Percentiles rank a stretch among this genome's conserved stretches.
These are phyloP conservation scores for Senecio squalidus DNA, from an alignment of 140 eudicot genomes.

Conservation along the genomic window DNA sequence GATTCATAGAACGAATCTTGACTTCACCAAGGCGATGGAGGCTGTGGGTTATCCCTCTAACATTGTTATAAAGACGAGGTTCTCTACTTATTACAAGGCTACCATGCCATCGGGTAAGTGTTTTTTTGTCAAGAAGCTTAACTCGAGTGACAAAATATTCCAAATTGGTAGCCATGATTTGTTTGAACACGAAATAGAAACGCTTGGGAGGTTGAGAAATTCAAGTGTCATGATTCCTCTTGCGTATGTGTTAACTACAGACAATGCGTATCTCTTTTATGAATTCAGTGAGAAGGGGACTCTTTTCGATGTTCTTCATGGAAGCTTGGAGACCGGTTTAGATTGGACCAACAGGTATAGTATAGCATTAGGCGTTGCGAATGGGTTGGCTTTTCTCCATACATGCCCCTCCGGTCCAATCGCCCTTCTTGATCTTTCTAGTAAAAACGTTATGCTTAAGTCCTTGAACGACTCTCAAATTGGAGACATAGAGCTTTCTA, in stretches of 20 bases:
- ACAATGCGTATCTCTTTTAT: slow-evolving; percentile 64
- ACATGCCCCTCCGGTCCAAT: slow-evolving; percentile 56
- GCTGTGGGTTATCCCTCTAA: slow-evolving; percentile 40
- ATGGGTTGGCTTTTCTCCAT: slow-evolving; percentile 78
- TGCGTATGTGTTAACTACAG: slow-evolving; percentile 58
- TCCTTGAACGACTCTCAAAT: slow-evolving; percentile 66
- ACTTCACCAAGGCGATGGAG: slow-evolving; percentile 57
- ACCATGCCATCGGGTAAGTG: slow-evolving; percentile 64
- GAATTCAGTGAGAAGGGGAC: slow-evolving; percentile 62
- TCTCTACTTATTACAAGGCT: slow-evolving; percentile 68
- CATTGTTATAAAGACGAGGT: slow-evolving; percentile 40
- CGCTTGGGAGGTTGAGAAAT: slow-evolving; percentile 62
- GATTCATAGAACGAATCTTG: slow-evolving; percentile 59
- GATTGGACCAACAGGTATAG: slow-evolving; percentile 88
- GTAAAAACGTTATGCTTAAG: slow-evolving; percentile 54
- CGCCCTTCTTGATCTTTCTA: slow-evolving; percentile 65
- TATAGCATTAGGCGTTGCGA: slow-evolving; percentile 84
- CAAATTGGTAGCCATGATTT: slow-evolving; percentile 57
- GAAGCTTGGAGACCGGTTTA: slow-evolving; percentile 29
- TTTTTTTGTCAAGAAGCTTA: slow-evolving; percentile 67
- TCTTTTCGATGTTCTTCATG: slow-evolving; percentile 62
- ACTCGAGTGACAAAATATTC: slow-evolving; percentile 61
- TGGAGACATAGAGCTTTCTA: slow-evolving; percentile 87
- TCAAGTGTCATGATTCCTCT: slow-evolving; percentile 80
- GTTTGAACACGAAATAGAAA: slow-evolving; percentile 56